Percentiles rank a stretch among this genome's conserved stretches.
Evolutionary conservation across 805 yeast species (phyloP).

Genomic region (Yamadazyma insecticola): DNA sequence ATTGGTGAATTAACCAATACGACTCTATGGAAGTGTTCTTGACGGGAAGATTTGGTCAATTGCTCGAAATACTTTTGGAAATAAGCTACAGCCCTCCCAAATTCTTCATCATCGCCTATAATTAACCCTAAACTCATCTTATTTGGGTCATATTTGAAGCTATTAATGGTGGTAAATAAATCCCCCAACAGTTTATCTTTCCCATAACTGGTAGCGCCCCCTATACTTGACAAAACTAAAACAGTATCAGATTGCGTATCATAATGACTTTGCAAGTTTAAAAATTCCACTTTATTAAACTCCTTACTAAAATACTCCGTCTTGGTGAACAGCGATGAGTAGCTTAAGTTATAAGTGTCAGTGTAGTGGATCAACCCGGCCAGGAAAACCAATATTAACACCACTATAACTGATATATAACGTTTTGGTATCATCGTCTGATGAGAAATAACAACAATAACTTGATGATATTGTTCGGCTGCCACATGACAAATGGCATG

Average conservation of each 20-base stretch:
- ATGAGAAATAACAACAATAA: too few relatives aligned
- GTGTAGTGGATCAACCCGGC: too few relatives aligned
- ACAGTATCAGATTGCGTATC: conserved; percentile 7
- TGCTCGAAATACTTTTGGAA: conserved; percentile 12
- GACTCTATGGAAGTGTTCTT: conserved; percentile 12
- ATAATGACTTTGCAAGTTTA: conserved; percentile 6
- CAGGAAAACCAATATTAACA: too few relatives aligned
- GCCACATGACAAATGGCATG: too few relatives aligned
- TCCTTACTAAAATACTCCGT: too few relatives aligned
- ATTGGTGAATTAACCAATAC: conserved; percentile 31
- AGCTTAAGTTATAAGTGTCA: too few relatives aligned
- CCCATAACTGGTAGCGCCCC: conserved; percentile 32
- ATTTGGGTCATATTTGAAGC: conserved; percentile 14
- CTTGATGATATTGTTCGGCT: too few relatives aligned
- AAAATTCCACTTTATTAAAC: conserved; percentile 7
- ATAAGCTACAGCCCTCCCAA: conserved; percentile 13
- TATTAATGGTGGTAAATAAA: conserved; percentile 23
- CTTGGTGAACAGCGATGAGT: too few relatives aligned
- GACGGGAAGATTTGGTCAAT: conserved; percentile 4
- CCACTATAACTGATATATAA: too few relatives aligned
- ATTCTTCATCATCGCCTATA: conserved; percentile 26
- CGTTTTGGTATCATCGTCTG: too few relatives aligned
- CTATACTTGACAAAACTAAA: conserved; percentile 22
- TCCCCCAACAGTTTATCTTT: conserved; percentile 24
- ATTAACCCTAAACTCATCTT: conserved; percentile 20